Evolutionary conservation across 129 eudicot species (phyloP), one percentile per base, ranked within the genome.

Genomic region (Apium graveolens): DNA sequence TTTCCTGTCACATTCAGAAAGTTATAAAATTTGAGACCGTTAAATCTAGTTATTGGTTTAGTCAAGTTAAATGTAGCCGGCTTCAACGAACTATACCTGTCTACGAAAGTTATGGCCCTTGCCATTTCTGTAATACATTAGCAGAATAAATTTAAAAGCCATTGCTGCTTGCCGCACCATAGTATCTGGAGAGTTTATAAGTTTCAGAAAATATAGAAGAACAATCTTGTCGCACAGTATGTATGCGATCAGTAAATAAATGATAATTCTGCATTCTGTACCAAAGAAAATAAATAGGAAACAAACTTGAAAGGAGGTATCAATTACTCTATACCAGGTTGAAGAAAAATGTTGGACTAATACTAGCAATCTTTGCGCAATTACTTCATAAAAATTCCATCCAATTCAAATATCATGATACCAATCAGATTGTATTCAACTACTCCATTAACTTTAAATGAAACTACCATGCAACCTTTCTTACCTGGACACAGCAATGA

Each of bases 111-210:
- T 90, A 73, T 90, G 90, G 43, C 97, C 96, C 79, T 81, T 87
- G 46, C 93, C 96, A 80, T 92, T 90, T 81, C 83, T 85, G 78
- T 90, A 90, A 81, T 84, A 90, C 91, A 92, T 88, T n/a, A 92
- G 88, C 63, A 92, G 77, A 74, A 85, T 81, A 87, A 88, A 80
- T 85, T 92, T 92, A 78, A 90, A 83, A 73, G 86, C 86, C 97
- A 92, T 92, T 63, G 97, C 91, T 14, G 86, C 87, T 86, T 92
- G 97, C 39, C 96, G 81, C 31, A 80, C 96, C 96, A 92, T 85
- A 74, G 90, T 90, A 83, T 92, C 97, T 92, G 87, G 49, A 81
- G 7, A 76, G 60, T 34, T 39, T 34, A 78, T 7, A 44, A 43
- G 76, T 70, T 45, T 74, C 35, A 46, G 62, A 69, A 29, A 78